Conservation (phyloP, 441 rosid genomes). For the Croton laevigatus region DNA sequence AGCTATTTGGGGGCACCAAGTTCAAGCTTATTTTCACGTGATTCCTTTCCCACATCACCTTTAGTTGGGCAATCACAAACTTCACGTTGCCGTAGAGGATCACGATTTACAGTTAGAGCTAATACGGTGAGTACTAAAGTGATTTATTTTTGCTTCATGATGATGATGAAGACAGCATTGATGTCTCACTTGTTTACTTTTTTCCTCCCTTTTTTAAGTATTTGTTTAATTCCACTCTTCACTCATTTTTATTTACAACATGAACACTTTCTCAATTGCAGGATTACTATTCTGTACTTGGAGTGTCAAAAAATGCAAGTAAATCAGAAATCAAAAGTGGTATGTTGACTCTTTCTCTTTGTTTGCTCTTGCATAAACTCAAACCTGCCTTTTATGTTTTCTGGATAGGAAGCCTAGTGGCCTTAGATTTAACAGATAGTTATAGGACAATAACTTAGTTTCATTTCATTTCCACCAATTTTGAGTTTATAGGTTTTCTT, state of each 20-base stretch:
- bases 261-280: constrained; percentile 32
- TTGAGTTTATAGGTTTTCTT: not conserved
- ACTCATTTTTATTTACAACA: constrained; percentile 14
- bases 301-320: constrained; percentile 82
- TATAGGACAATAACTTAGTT: not conserved
- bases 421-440: constrained; percentile 1
- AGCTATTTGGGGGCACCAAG: constrained; percentile 51
- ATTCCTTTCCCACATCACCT: constrained; percentile 52
- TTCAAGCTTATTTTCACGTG: constrained; percentile 66
- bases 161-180: constrained; percentile 2
- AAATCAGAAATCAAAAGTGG: constrained; percentile 97
- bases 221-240: not conserved
- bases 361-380: constrained; percentile 10
- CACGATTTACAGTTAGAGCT: constrained; percentile 77
- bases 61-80: constrained; percentile 38
- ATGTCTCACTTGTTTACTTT: not conserved
- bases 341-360: constrained; percentile 32
- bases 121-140: constrained; percentile 61
- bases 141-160: constrained; percentile 17
- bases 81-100: constrained; percentile 46
- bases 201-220: not conserved
- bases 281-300: constrained; percentile 93
- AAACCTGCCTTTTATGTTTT: not conserved
- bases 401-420: not conserved
- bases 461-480: not conserved